Evolutionary conservation across 148 eudicot species (phyloP).

Genomic region (Diospyros lotus): DNA sequence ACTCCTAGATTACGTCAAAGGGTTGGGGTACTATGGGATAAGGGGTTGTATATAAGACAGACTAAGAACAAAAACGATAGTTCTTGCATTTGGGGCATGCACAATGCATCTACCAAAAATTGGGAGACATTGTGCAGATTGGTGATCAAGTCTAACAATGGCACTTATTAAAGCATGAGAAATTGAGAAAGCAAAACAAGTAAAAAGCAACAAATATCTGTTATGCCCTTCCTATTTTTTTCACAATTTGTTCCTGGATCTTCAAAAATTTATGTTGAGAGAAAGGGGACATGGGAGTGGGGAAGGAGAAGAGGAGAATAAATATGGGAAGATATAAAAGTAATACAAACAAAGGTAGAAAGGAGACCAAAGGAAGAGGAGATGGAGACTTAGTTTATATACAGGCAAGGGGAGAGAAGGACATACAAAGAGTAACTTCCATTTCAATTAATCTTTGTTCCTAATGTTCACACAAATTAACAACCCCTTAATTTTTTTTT

Average conservation of each 20-base stretch:
- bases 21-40: no score
- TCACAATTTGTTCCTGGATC: conserved; percentile 4
- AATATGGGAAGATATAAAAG: not conserved
- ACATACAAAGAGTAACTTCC: not conserved
- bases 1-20: no score
- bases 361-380: not conserved
- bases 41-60: no score
- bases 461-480: not conserved
- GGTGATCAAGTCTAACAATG: not conserved
- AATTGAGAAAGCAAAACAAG: not conserved
- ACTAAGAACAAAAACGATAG: no score
- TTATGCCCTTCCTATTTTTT: not conserved
- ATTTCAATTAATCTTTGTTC: not conserved
- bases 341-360: not conserved
- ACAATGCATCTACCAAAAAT: not conserved
- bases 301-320: not conserved
- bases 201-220: not conserved
- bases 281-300: no score
- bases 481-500: not conserved
- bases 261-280: not conserved
- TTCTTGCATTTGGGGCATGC: not conserved
- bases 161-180: not conserved
- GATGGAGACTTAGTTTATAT: no score
- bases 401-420: not conserved
- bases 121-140: not conserved